Base-by-base conservation (phyloP, 768 basidiomycete species). In the Podaxis sp. region DNA sequence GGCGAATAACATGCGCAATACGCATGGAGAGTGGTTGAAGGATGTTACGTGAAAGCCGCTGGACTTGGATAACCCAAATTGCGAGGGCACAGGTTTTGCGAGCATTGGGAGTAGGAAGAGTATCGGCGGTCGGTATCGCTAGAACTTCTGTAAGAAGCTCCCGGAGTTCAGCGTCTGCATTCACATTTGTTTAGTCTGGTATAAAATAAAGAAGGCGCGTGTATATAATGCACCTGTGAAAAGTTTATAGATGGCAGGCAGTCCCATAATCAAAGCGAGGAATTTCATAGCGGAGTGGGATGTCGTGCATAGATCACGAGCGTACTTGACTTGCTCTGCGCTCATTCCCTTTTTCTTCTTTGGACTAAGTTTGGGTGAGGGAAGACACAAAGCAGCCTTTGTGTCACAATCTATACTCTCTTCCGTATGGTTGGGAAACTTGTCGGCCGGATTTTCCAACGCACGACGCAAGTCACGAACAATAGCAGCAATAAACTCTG, bases 11-110 rank as follows among this genome's bases (percentile, higher is more conserved):
- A 60, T 83, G 85, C 1, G 87, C 80, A 36, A 94, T 90, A 25
- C 87, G 80, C 65, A 86, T 82, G 5, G 79, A 81, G 5, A 88
- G 83, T 5, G 87, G 87, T 9, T 74, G 66, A 13, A 93, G 76
- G 21, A 93, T 80, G 0, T 75, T 72, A 18, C 76, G 72, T 21
- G 91, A 87, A 7, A 93, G 78, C 5, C 88, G 84, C 64, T 90
- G 89, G 1, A 74, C 75, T 67, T 91, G 90, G 23, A 94, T 66
- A 4, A 91, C 74, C 84, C 85, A 88, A 23, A 93, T 89, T 1
- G 87, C 81, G 25, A 93, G 72, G 1, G 89, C 90, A 61, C 83
- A 91, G 1, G 92, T 93, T 70, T 94, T 94, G n/a, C 92, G 84
- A 10, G 89, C 82, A 68, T 93, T 93, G 4, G 89, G 89, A 4